phyloP scores from a whole-genome alignment of 1,284 basidiomycete species.

The Tilletia setariae region DNA sequence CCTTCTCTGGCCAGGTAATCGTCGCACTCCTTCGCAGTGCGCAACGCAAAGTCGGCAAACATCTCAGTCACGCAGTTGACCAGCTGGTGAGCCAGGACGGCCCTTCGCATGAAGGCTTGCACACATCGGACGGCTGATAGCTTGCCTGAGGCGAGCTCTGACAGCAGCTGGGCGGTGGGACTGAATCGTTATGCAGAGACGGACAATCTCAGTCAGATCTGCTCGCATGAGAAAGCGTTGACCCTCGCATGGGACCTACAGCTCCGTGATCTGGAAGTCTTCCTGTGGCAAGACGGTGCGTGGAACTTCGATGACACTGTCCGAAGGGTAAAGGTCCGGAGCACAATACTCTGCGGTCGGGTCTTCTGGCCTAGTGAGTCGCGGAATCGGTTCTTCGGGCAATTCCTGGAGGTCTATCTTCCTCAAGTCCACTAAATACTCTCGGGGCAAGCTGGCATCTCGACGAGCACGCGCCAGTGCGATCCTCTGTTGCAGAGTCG shows the following conservation, averaged over 20 bases:
- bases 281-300: constrained; percentile 26
- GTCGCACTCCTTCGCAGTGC: constrained; percentile 54
- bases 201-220: not conserved
- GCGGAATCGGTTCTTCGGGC: constrained; percentile 26
- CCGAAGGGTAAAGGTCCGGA: constrained; percentile 25
- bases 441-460: constrained; percentile 26
- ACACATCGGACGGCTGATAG: constrained; percentile 26
- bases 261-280: constrained; percentile 30
- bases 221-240: not conserved
- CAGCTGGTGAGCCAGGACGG: constrained; percentile 31
- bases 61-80: constrained; percentile 34
- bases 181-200: not conserved
- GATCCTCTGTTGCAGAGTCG: not conserved
- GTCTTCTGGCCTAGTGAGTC: constrained; percentile 21
- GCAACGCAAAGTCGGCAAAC: constrained; percentile 19
- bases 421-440: constrained; percentile 23
- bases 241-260: not conserved
- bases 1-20: constrained; percentile 60
- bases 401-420: constrained; percentile 20
- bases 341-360: constrained; percentile 25
- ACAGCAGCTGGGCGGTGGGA: constrained; percentile 25
- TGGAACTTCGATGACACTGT: constrained; percentile 23
- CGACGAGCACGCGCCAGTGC: constrained; percentile 19
- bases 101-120: constrained; percentile 30
- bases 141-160: constrained; percentile 23